Base-by-base conservation (phyloP, 768 basidiomycete species). In the Suillus hirtellus region DNA sequence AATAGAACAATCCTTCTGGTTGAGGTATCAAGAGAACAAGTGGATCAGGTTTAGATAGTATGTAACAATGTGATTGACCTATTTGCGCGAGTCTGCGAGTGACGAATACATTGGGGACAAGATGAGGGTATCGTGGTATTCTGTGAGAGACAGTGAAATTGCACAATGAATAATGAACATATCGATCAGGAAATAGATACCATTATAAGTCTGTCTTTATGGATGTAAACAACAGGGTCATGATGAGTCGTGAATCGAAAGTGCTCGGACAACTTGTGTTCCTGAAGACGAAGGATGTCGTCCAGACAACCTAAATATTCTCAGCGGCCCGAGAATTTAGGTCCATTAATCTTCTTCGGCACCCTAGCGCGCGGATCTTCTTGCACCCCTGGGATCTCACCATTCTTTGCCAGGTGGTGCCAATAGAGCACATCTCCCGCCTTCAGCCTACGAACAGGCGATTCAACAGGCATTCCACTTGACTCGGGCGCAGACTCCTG, bases 341-440 rank as follows among this genome's bases (percentile, higher is more conserved):
- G 49, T 24, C 52, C 31, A 58, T 56, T 27, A 15, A 52, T 50
- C 55, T 61, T 59, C 34, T 58, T 68, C 37, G 67, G 59, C 24
- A 71, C 62, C 63, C 74, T 75, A 9, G 89, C 87, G 34, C 87
- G 82, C 43, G 79, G 70, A 72, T 91, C 86, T 64, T 92, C 86
- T 59, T 73, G 73, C 11, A 89, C 87, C 34, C 83, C 87, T 46
- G 89, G 86, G 63, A 90, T 89, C 73, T 92, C 90, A 14, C 90
- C 90, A 64, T 80, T 83, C 66, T 84, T 85, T 55, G 81, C 73
- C 63, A 92, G 86, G 67, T 92, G 87, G 71, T 92, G 89, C 90
- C 90, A 93, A 70, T 82, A 90, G 19, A 92, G 76, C 11, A 85
- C 70, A 65, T 90, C 89, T 24, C 90, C 90, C 11, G 80, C 77